A percentile compares a stretch with the other conserved stretches of the same genome.
Conservation (phyloP, 2,329 filamentous ascomycete genomes). For the Dothiorella sarmentorum region DNA sequence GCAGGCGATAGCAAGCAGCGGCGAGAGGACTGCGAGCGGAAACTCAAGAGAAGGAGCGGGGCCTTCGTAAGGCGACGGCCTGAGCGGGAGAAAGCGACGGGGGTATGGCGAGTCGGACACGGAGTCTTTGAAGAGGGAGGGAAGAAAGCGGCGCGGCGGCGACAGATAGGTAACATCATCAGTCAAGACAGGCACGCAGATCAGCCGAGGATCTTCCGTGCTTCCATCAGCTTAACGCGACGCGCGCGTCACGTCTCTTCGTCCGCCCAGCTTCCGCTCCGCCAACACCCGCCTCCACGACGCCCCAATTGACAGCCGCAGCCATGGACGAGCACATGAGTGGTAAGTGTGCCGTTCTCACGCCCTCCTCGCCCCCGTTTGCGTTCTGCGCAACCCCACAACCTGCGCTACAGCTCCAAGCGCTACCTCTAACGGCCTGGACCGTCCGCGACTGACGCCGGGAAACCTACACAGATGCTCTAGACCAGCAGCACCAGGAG, state of each 20-base stretch:
- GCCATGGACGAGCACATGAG: conserved; percentile 40
- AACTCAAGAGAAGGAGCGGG: background rate
- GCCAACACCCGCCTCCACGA: background rate
- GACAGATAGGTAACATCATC: conserved; percentile 12
- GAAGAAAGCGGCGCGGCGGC: background rate
- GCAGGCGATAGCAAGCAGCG: background rate
- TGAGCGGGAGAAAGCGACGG: conserved; percentile 8
- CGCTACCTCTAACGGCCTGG: background rate
- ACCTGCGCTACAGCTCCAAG: background rate
- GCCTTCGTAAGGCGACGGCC: background rate
- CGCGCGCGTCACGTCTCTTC: conserved; percentile 13
- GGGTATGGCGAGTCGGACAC: conserved; percentile 20
- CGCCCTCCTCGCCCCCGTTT: background rate
- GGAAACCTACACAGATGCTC: conserved; percentile 37
- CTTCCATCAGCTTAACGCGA: conserved; percentile 5
- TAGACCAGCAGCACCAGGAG: conserved; percentile 50
- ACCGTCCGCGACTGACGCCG: background rate
- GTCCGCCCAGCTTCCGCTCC: background rate
- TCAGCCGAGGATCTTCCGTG: background rate
- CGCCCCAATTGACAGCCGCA: conserved; percentile 2
- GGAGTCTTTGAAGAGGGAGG: conserved; percentile 20
- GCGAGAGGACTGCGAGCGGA: background rate
- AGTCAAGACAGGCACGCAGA: background rate
- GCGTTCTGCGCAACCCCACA: background rate
- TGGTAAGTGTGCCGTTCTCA: conserved; percentile 24